Evolutionary conservation across 2,329 filamentous ascomycete species (phyloP).

Genomic region (Fusarium acutatum): DNA sequence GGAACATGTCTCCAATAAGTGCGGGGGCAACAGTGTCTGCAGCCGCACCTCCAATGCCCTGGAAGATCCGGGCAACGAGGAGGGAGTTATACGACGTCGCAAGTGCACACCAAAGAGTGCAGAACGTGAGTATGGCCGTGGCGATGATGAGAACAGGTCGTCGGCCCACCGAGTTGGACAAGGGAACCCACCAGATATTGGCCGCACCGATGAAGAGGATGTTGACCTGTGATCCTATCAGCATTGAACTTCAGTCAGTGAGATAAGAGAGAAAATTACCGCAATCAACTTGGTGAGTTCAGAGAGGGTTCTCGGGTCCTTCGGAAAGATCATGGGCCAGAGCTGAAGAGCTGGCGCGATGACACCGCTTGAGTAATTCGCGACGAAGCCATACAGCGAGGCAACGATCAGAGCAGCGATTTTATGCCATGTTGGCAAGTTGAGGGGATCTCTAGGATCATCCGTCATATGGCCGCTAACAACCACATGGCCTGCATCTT

Average conservation of each 20-base stretch:
- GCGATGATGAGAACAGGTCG: slow-evolving; percentile 44
- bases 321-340: slow-evolving; percentile 44
- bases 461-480: background rate
- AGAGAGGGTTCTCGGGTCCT: slow-evolving; percentile 31
- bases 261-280: slow-evolving; percentile 1
- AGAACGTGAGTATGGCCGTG: slow-evolving; percentile 40
- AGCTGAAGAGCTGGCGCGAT: slow-evolving; percentile 46
- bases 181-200: slow-evolving; percentile 50
- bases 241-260: rapidly evolving
- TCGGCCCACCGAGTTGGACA: slow-evolving; percentile 48
- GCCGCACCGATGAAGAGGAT: slow-evolving; percentile 45
- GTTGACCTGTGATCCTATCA: slow-evolving; percentile 39
- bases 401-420: slow-evolving; percentile 37
- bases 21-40: slow-evolving; percentile 48
- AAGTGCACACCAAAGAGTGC: slow-evolving; percentile 41
- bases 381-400: slow-evolving; percentile 46
- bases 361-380: slow-evolving; percentile 45
- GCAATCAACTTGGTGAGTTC: slow-evolving; percentile 45
- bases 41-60: slow-evolving; percentile 46
- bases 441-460: slow-evolving; percentile 49
- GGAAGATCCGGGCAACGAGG: slow-evolving; percentile 43
- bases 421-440: slow-evolving; percentile 47
- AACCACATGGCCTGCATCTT: background rate
- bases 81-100: slow-evolving; percentile 37
- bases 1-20: slow-evolving; percentile 48